phyloP scores from a whole-genome alignment of 176 grass and related monocot genomes.

The Eleusine indica region DNA sequence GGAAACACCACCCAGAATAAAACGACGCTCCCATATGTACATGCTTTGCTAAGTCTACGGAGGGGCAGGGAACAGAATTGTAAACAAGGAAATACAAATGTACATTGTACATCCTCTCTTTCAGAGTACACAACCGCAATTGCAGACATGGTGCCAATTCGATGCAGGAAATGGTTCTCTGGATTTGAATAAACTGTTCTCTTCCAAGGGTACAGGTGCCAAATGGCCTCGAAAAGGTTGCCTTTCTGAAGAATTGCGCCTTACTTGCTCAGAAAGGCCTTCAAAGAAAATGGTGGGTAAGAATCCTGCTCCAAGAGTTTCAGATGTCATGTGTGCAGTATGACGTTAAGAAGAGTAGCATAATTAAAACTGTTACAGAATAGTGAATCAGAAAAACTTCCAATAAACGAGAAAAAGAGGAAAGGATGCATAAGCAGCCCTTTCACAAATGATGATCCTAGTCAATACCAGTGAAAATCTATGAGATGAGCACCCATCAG shows the following conservation, averaged over 20 bases:
- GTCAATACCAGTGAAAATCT: not conserved
- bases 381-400: not conserved
- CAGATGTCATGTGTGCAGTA: slow-evolving; percentile 51
- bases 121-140: slow-evolving; percentile 39
- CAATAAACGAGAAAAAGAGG: not conserved
- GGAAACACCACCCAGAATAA: slow-evolving; percentile 1
- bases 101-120: not conserved
- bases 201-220: not conserved
- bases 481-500: not conserved
- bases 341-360: not conserved
- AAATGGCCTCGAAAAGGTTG: not conserved
- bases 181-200: slow-evolving; percentile 24
- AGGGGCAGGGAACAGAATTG: not conserved
- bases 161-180: slow-evolving; percentile 19
- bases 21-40: slow-evolving; percentile 37
- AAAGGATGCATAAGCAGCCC: not conserved
- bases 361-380: slow-evolving; percentile 10
- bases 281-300: slow-evolving; percentile 86
- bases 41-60: slow-evolving; percentile 2
- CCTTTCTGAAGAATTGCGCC: slow-evolving; percentile 22
- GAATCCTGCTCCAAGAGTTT: slow-evolving; percentile 79
- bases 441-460: not conserved
- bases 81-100: slow-evolving; percentile 8
- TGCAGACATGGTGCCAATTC: not conserved
- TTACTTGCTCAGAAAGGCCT: slow-evolving; percentile 93